Percentiles rank a stretch among this genome's conserved stretches.
phyloP scores from a whole-genome alignment of 768 basidiomycete species.

The Boletus rubescentipes region DNA sequence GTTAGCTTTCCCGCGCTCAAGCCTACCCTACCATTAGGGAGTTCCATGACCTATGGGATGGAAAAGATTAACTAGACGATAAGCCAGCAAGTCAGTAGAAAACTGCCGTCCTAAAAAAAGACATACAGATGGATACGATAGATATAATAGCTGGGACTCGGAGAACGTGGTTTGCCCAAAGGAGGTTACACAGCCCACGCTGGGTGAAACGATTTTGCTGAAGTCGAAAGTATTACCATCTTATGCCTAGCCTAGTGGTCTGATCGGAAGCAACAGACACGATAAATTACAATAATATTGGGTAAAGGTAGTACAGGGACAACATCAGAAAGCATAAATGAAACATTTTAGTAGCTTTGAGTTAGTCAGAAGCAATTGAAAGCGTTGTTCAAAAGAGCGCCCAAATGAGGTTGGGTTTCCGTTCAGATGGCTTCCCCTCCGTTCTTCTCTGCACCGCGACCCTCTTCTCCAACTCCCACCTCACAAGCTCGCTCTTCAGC shows the following conservation, averaged over 20 bases:
- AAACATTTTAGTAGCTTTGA: neutral
- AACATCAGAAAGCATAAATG: neutral
- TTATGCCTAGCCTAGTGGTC: neutral
- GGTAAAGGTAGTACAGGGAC: constrained; percentile 2
- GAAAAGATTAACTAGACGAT: neutral
- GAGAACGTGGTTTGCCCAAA: too few species aligned
- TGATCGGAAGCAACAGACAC: neutral
- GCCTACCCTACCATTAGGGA: neutral
- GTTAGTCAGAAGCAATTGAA: neutral
- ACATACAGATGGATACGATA: too few species aligned
- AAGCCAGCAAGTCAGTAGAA: too few species aligned
- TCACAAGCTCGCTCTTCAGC: constrained; percentile 43
- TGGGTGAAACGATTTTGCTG: neutral
- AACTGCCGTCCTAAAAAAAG: too few species aligned
- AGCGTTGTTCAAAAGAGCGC: constrained; percentile 5
- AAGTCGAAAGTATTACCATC: neutral
- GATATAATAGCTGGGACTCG: too few species aligned
- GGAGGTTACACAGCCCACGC: too few species aligned
- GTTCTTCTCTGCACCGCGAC: constrained; percentile 23
- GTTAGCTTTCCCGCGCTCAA: neutral
- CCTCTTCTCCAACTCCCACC: constrained; percentile 43
- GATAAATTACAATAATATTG: constrained; percentile 2
- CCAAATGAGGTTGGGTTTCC: constrained; percentile 13
- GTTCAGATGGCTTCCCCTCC: constrained; percentile 20
- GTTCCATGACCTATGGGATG: neutral